Evolutionary conservation across 2,329 filamentous ascomycete genomes (phyloP), one percentile per base, ranked within the genome.

Genomic region (Claviceps purpurea): DNA sequence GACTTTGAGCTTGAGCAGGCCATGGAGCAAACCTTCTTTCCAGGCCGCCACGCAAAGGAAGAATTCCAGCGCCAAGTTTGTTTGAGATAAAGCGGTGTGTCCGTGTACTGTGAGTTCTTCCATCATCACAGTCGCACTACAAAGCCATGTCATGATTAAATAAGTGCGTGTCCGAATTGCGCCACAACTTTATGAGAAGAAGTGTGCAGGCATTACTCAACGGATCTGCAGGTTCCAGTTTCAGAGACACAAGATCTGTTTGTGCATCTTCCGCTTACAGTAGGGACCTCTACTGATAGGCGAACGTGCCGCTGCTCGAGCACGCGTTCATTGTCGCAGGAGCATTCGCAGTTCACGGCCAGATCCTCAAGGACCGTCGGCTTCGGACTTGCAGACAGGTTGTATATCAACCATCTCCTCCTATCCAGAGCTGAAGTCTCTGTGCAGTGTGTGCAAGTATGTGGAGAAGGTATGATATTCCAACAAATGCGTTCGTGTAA

Each of bases 71-170:
- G 10, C 48, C 10, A 22, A 43, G 16, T 24, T 43, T 39, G 41
- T 20, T 45, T 24, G 41, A 24, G 34, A 45, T 45, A 10, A 45
- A 46, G 45, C 42, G 49, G 49, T 45, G 42, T 46, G 49, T 37
- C 42, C 30, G 42, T 43, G 16, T 50, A 20, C n/a, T 34, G 42
- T 18, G 26, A 11, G 4, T 50, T 38, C 34, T 38, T 20, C 20
- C n/a, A 39, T 26, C 30, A 34, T 46, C 41, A 45, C 49, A 50
- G 41, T 46, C 41, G 39, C 49, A 50, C 49, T 13, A 44, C 40
- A 44, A 45, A 39, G 18, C 10, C 20, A 50, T 46, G 20, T 16
- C 18, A 34, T 34, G 30, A 11, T 34, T 20, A 13, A 18, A 30
- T 14, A 41, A 16, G 22, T 18, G 47, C 8, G 8, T 49, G 22